Percentiles rank a stretch among this genome's conserved stretches.
Conservation (phyloP, 805 yeast species). For the Cyberlindnera sargentensis region DNA sequence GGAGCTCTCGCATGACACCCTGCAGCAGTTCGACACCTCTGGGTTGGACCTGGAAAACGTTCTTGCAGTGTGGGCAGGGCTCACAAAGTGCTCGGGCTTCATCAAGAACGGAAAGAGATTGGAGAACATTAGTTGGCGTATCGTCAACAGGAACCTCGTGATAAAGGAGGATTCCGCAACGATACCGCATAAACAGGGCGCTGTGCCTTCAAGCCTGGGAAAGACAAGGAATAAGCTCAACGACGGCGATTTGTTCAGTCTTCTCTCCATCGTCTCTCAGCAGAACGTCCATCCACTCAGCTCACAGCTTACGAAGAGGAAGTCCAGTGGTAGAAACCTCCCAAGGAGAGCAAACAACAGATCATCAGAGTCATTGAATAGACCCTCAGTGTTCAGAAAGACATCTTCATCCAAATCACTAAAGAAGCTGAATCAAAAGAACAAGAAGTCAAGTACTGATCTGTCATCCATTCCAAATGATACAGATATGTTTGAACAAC, state of each 20-base stretch:
- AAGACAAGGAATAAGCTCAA: conserved; percentile 18
- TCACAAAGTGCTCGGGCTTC: conserved; percentile 24
- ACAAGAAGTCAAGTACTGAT: conserved; percentile 1
- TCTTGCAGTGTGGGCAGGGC: conserved; percentile 35
- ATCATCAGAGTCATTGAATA: conserved; percentile 12
- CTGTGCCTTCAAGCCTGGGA: conserved; percentile 4
- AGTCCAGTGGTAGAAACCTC: conserved; percentile 15
- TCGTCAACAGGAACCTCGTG: conserved; percentile 24
- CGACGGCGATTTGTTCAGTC: conserved; percentile 21
- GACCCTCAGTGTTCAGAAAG: conserved; percentile 18
- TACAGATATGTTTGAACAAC: conserved; percentile 23
- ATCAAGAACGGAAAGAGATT: conserved; percentile 24
- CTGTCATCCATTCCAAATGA: conserved; percentile 11
- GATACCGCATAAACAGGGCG: background rate
- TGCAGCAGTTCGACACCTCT: conserved; percentile 20
- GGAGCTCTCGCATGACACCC: conserved; percentile 22
- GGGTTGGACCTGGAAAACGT: conserved; percentile 33
- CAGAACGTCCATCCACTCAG: conserved; percentile 13
- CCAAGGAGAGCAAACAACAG: conserved; percentile 7
- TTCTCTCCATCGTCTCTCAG: conserved; percentile 22
- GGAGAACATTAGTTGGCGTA: conserved; percentile 28
- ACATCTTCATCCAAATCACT: conserved; percentile 22
- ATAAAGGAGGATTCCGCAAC: conserved; percentile 1
- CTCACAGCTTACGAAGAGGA: conserved; percentile 17
- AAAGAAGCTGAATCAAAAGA: conserved; percentile 16